A percentile compares a stretch with the other conserved stretches of the same genome.
Evolutionary conservation across 2,329 filamentous ascomycete species (phyloP).

Genomic region (Colletotrichum sp.): DNA sequence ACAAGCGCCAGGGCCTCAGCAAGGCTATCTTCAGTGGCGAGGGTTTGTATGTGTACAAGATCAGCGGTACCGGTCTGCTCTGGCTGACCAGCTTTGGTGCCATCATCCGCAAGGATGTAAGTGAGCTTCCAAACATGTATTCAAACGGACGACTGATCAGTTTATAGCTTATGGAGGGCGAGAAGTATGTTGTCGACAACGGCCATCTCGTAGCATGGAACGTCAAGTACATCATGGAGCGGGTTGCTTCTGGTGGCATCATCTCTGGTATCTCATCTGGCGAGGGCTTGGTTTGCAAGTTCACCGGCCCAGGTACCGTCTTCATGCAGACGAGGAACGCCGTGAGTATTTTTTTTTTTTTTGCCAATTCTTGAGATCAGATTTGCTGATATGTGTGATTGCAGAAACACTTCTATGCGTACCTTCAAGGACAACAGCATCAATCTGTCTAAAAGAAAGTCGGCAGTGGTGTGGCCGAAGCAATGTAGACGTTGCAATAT

Average conservation of each 20-base stretch:
- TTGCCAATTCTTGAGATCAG: not conserved
- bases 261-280: conserved; percentile 84
- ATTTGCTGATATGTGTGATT: not conserved
- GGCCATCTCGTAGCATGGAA: conserved; percentile 97
- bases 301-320: conserved; percentile 87
- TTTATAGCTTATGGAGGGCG: conserved; percentile 63
- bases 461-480: not conserved
- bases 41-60: conserved; percentile 88
- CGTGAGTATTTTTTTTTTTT: conserved; percentile 43
- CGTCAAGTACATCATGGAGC: conserved; percentile 89
- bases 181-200: conserved; percentile 92
- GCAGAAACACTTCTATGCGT: conserved; percentile 58
- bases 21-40: conserved; percentile 96
- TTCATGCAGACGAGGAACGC: conserved; percentile 94
- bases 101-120: conserved; percentile 91
- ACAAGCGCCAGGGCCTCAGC: conserved; percentile 82
- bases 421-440: conserved; percentile 52
- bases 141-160: conserved; percentile 13
- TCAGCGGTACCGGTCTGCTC: conserved; percentile 78
- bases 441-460: conserved; percentile 28
- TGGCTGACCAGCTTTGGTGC: conserved; percentile 96
- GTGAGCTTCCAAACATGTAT: conserved; percentile 34
- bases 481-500: not conserved
- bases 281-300: conserved; percentile 94
- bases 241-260: conserved; percentile 87